A percentile compares a stretch with the other conserved stretches of the same genome.
phyloP scores from a whole-genome alignment of 805 yeast species.

The Scheffersomyces stipitis region DNA sequence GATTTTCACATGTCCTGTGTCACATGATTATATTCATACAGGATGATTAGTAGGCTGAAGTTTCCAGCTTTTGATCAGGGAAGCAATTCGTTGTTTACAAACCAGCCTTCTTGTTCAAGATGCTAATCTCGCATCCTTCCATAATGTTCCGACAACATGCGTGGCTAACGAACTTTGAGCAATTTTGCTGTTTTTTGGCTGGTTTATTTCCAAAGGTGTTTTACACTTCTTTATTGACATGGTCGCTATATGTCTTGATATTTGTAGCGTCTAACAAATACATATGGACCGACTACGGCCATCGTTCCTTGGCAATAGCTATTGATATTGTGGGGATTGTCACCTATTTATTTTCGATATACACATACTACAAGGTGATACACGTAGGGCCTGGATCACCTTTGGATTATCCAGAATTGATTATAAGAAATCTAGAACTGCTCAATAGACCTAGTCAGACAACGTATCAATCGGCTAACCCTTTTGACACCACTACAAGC shows the following conservation, averaged over 20 bases:
- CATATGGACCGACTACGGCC: conserved; percentile 7
- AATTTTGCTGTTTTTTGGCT: conserved; percentile 1
- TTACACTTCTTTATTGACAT: conserved; percentile 42
- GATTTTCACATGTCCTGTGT: no score
- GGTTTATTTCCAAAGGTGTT: conserved; percentile 49
- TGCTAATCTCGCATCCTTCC: conserved; percentile 24
- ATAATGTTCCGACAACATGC: conserved; percentile 15
- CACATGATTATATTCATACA: no score
- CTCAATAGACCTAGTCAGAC: conserved; percentile 7
- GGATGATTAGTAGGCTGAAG: no score
- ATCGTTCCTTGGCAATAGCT: conserved; percentile 11
- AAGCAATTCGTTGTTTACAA: neutral
- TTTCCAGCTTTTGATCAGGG: no score
- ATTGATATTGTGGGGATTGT: conserved; percentile 22
- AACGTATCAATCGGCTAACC: neutral
- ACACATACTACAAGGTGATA: conserved; percentile 54
- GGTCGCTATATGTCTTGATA: conserved; percentile 47
- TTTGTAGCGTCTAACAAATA: conserved; percentile 24
- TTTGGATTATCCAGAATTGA: conserved; percentile 49
- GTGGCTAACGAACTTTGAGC: conserved; percentile 2
- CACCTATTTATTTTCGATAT: conserved; percentile 39
- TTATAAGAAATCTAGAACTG: conserved; percentile 17
- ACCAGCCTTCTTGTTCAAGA: conserved; percentile 1
- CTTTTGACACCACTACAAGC: neutral
- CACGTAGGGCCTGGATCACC: conserved; percentile 68